Percentiles rank a stretch among this genome's conserved stretches.
These are phyloP conservation scores for Colletotrichum sp. DNA, from an alignment of 2,329 filamentous ascomycete species.

Conservation along the genomic window DNA sequence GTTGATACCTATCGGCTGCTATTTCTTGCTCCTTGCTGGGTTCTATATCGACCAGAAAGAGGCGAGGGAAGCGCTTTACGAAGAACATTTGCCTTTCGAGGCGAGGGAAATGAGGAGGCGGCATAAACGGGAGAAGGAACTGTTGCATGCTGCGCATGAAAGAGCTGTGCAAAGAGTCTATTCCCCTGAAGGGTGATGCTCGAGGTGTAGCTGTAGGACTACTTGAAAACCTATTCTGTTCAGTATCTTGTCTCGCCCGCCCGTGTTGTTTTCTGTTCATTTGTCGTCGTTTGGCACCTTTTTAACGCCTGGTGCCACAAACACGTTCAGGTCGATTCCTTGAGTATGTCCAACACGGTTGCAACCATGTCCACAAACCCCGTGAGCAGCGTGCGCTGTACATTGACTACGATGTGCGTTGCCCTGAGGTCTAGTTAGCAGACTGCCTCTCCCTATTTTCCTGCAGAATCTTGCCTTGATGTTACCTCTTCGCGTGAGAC, in stretches of 20 bases:
- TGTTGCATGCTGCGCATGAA: constrained; percentile 9
- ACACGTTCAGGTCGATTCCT: background rate
- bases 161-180: constrained; percentile 9
- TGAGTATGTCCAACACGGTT: background rate
- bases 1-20: background rate
- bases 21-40: background rate
- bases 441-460: background rate
- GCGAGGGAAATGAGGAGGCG: constrained; percentile 13
- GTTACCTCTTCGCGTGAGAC: background rate
- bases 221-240: background rate
- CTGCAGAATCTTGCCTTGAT: background rate
- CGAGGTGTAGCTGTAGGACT: background rate
- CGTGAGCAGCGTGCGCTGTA: background rate
- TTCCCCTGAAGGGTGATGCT: background rate
- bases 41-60: constrained; percentile 2
- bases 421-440: background rate
- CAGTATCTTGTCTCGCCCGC: background rate
- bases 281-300: background rate
- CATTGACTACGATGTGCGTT: too few species aligned
- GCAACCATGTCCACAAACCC: background rate
- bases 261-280: background rate
- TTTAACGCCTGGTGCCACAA: background rate
- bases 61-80: constrained; percentile 1
- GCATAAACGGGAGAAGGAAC: constrained; percentile 12
- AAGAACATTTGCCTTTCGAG: background rate